phyloP scores from a whole-genome alignment of 768 basidiomycete genomes.

The Suillus paluster region DNA sequence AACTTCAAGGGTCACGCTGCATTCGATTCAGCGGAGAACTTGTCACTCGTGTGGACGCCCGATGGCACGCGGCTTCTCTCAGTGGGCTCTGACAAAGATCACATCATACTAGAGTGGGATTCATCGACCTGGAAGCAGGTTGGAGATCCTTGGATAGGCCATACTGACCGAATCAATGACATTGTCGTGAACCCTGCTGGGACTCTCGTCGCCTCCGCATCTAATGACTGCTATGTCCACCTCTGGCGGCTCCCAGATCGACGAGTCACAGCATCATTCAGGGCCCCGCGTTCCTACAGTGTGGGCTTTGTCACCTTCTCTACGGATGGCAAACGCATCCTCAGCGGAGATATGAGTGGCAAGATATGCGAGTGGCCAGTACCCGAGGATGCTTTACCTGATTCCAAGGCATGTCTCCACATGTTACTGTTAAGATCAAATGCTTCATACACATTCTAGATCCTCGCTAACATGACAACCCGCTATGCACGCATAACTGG shows the following conservation, averaged over 20 bases:
- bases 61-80: neutral
- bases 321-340: neutral
- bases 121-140: neutral
- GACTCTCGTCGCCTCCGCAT: neutral
- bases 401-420: neutral
- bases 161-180: fast-evolving
- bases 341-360: too few species aligned
- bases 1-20: neutral
- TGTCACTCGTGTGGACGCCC: neutral
- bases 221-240: neutral
- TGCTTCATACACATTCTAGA: too few species aligned
- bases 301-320: neutral
- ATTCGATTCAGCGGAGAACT: neutral
- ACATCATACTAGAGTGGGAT: conserved; percentile 1
- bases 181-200: neutral
- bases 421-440: too few species aligned
- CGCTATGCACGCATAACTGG: neutral
- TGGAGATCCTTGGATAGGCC: neutral
- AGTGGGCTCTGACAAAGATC: too few species aligned
- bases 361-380: too few species aligned
- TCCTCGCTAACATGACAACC: neutral
- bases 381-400: neutral
- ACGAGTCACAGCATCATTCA: neutral
- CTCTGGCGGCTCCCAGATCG: neutral
- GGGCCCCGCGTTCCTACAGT: too few species aligned